Evolutionary conservation across 495 filamentous ascomycete species (phyloP).

Genomic region (Glonium stellatum): DNA sequence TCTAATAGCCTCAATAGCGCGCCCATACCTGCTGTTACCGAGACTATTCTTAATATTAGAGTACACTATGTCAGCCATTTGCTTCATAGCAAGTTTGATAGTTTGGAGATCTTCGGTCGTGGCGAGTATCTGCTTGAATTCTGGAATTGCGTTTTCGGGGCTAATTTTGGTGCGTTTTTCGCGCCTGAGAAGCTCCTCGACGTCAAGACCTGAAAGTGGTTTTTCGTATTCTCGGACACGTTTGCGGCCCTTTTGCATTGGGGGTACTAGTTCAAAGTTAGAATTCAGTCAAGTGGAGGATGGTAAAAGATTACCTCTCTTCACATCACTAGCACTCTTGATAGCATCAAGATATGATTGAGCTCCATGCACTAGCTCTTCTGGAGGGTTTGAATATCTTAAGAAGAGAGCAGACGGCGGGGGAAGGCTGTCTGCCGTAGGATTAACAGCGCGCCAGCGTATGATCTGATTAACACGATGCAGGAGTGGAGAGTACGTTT

Average conservation of each 20-base stretch:
- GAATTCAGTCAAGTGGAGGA: conserved; percentile 27
- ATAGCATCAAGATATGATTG: conserved; percentile 54
- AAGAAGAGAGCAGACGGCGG: conserved; percentile 60
- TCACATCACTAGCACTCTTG: conserved; percentile 66
- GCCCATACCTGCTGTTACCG: conserved; percentile 65
- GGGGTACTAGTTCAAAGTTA: conserved; percentile 54
- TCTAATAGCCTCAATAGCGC: conserved; percentile 66
- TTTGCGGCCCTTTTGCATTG: conserved; percentile 66
- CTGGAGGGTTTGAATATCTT: conserved; percentile 67
- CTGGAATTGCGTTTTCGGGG: conserved; percentile 74
- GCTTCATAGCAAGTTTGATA: conserved; percentile 61
- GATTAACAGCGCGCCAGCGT: conserved; percentile 67
- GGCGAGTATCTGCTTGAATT: conserved; percentile 78
- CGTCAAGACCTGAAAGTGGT: conserved; percentile 85
- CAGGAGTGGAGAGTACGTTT: conserved; percentile 83
- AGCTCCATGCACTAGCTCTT: conserved; percentile 53
- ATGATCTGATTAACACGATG: conserved; percentile 85
- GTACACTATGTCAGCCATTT: conserved; percentile 67
- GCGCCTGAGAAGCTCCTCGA: conserved; percentile 63
- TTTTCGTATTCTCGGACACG: conserved; percentile 63
- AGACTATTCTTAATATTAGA: conserved; percentile 63
- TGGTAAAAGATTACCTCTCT: conserved; percentile 46
- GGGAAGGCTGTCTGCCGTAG: conserved; percentile 57
- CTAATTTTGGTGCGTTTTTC: conserved; percentile 59
- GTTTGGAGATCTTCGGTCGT: conserved; percentile 53